Conservation (phyloP, 805 yeast species). For the Tetrapisispora phaffii region DNA sequence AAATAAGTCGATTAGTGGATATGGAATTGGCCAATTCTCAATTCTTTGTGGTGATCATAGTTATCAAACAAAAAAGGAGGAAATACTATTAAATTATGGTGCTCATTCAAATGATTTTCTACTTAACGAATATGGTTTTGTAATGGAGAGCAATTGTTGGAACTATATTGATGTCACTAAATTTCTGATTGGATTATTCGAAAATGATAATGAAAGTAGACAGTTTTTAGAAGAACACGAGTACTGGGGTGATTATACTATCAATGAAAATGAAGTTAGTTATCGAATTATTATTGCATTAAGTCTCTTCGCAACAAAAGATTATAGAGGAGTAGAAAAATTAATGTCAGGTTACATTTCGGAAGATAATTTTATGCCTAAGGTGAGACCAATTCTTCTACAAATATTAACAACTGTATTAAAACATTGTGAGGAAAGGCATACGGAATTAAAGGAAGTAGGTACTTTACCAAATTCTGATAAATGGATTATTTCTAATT, state of each 20-base stretch:
- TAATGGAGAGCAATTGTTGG: constrained; percentile 49
- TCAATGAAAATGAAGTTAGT: constrained; percentile 44
- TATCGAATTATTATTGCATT: constrained; percentile 71
- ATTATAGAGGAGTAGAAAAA: constrained; percentile 18
- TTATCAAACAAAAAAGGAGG: constrained; percentile 33
- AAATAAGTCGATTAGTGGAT: constrained; percentile 10
- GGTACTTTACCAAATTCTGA: not conserved
- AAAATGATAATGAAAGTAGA: constrained; percentile 25
- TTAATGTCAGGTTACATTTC: constrained; percentile 22
- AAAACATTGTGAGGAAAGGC: not conserved
- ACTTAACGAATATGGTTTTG: constrained; percentile 81
- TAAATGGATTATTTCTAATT: constrained; percentile 8
- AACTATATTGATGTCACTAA: constrained; percentile 56
- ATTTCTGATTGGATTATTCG: constrained; percentile 31
- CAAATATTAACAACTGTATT: constrained; percentile 1
- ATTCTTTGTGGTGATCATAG: constrained; percentile 17
- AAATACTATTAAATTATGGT: constrained; percentile 71
- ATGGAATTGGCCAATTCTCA: constrained; percentile 24
- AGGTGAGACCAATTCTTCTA: constrained; percentile 3
- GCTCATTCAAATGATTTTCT: constrained; percentile 79
- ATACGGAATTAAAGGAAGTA: not conserved
- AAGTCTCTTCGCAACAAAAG: constrained; percentile 35
- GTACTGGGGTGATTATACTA: constrained; percentile 69
- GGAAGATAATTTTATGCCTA: constrained; percentile 21
- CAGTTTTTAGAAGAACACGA: constrained; percentile 41